phyloP scores from a whole-genome alignment of 225 moss, liverwort and hornwort species.

The Polytrichum formosum region DNA sequence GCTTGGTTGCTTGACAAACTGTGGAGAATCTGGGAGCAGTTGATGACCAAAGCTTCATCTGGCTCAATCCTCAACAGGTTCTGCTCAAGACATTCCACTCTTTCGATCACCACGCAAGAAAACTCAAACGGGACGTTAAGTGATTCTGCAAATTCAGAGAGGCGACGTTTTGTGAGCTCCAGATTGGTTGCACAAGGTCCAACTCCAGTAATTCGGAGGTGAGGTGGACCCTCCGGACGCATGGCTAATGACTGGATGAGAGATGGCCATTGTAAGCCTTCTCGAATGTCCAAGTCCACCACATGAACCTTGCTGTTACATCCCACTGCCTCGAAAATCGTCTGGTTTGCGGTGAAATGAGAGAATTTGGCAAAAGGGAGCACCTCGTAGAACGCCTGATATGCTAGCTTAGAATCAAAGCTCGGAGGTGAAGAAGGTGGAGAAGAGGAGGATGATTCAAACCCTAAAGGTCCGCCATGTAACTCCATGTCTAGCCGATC shows the following conservation, averaged over 20 bases:
- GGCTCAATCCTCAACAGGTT: constrained; percentile 28
- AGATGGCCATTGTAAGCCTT: constrained; percentile 82
- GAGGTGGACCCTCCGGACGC: constrained; percentile 39
- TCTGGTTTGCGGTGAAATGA: constrained; percentile 77
- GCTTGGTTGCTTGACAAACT: constrained; percentile 32
- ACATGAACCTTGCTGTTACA: constrained; percentile 54
- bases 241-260: constrained; percentile 71
- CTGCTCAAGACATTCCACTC: constrained; percentile 32
- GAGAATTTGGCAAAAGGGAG: constrained; percentile 73
- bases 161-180: constrained; percentile 46
- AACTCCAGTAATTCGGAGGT: constrained; percentile 65
- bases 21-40: constrained; percentile 61
- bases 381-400: constrained; percentile 68
- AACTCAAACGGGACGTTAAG: constrained; percentile 59
- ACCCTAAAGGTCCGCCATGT: not conserved
- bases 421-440: not conserved
- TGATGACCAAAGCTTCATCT: constrained; percentile 59
- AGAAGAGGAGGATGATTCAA: not conserved
- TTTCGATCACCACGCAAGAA: constrained; percentile 24
- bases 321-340: constrained; percentile 71
- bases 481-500: constrained; percentile 33
- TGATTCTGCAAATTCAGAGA: constrained; percentile 57
- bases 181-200: constrained; percentile 37
- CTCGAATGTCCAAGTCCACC: constrained; percentile 70
- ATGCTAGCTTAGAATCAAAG: constrained; percentile 38